Evolutionary conservation across 2,329 filamentous ascomycete genomes (phyloP), one percentile per base, ranked within the genome.

Genomic region (Claviceps capensis): DNA sequence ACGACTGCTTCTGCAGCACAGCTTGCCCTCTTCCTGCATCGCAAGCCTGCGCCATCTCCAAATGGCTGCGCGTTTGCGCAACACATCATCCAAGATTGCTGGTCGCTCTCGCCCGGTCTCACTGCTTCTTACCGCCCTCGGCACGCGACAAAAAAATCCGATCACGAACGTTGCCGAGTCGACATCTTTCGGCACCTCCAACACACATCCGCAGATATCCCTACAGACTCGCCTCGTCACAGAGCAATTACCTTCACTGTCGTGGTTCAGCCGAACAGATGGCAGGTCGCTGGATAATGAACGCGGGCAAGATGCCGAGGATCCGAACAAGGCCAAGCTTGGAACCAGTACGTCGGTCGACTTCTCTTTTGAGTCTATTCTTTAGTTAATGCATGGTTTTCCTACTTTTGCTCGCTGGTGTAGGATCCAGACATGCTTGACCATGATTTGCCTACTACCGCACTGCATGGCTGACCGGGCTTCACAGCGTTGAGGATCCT

Each of bases 281-380:
- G 53, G 61, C 23, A 57, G 55, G 16, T 61, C 63, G 61, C 58
- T 61, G 49, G 61, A 59, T 48, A 49, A 55, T 44, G 53, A 56
- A 5, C n/a, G 36, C 26, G 63, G 67, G 57, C 66, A 71, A 52
- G 67, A 68, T 4, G 68, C 70, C 19, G 36, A 47, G 19, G 74
- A 80, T 56, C 70, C 76, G 52, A 77, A 81, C 59, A 83, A 81
- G 60, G 66, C 79, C 40, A 83, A 83, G 65, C 73, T 83, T 0
- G 79, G 81, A 45, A 78, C 77, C 61, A 82, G 80, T 83, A 64
- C 59, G 77, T 54, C 13, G 16, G 34, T 38, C 17, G 6, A 38
- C 17, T 17, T 23, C 14, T 37, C 23, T 11, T 7, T 34, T 11
- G 30, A 11, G 30, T 11, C 8, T 11, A 34, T 11, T 34, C 30